Evolutionary conservation across 2,329 filamentous ascomycete species (phyloP).

Genomic region (Fusarium devonianum): DNA sequence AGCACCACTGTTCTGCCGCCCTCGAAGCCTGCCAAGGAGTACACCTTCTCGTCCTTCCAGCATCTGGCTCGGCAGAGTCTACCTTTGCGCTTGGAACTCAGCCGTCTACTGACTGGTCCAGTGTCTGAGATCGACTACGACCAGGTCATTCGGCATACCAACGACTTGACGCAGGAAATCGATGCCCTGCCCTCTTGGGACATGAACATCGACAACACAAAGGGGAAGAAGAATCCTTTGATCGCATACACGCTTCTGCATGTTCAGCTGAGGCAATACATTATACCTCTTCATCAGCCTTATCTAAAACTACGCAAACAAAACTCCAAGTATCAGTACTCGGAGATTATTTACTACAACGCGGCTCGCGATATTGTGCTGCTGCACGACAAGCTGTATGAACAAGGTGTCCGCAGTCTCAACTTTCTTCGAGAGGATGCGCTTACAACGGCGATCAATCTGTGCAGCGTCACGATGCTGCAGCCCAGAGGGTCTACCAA

Average conservation of each 20-base stretch:
- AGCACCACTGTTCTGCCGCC: conserved; percentile 58
- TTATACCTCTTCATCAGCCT: conserved; percentile 67
- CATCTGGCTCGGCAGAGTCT: conserved; percentile 64
- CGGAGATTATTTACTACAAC: conserved; percentile 69
- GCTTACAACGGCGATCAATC: conserved; percentile 66
- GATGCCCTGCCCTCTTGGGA: conserved; percentile 66
- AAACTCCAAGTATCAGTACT: conserved; percentile 68
- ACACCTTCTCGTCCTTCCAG: conserved; percentile 67
- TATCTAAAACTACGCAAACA: conserved; percentile 66
- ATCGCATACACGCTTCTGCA: conserved; percentile 67
- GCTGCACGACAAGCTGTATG: conserved; percentile 66
- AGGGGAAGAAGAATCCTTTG: conserved; percentile 60
- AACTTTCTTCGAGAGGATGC: conserved; percentile 68
- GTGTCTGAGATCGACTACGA: conserved; percentile 66
- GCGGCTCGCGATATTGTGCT: conserved; percentile 67
- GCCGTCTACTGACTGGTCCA: conserved; percentile 62
- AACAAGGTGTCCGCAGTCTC: conserved; percentile 64
- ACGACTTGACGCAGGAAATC: conserved; percentile 67
- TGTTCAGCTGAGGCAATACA: conserved; percentile 67
- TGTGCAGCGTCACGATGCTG: conserved; percentile 67
- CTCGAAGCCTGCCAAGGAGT: conserved; percentile 60
- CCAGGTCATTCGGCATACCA: conserved; percentile 67
- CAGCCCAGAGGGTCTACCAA: conserved; percentile 66
- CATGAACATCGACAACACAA: conserved; percentile 47
- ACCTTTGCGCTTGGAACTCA: conserved; percentile 63